Conservation (phyloP, 2,329 filamentous ascomycete species). For the Calonectria henricotiae region DNA sequence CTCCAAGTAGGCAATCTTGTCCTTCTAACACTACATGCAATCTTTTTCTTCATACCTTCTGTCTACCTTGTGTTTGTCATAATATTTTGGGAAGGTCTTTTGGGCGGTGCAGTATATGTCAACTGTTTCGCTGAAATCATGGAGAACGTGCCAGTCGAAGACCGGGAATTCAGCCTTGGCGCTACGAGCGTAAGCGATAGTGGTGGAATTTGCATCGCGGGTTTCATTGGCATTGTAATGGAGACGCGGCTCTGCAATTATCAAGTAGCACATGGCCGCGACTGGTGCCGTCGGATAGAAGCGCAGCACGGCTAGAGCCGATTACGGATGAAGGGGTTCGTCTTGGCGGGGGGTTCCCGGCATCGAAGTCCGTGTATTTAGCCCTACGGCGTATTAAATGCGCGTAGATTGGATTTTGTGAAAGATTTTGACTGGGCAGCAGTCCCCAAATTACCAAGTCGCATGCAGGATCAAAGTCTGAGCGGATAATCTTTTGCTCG, state of each 20-base stretch:
- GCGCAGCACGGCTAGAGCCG: slow-evolving; percentile 47
- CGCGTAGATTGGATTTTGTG: slow-evolving; percentile 1
- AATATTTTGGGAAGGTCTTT: slow-evolving; percentile 93
- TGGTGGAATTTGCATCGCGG: slow-evolving; percentile 90
- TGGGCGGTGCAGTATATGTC: slow-evolving; percentile 94
- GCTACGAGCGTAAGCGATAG: slow-evolving; percentile 95
- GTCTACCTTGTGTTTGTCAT: slow-evolving; percentile 90
- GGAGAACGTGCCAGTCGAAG: slow-evolving; percentile 82
- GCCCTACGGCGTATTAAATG: slow-evolving; percentile 8
- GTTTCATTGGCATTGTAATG: slow-evolving; percentile 85
- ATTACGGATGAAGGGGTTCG: slow-evolving; percentile 1
- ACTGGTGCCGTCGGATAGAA: slow-evolving; percentile 78
- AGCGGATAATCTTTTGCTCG: slow-evolving; percentile 4
- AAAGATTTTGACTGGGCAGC: slow-evolving; percentile 11
- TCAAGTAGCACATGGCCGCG: slow-evolving; percentile 86
- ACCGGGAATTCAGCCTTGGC: slow-evolving; percentile 92
- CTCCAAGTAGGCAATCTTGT: slow-evolving; percentile 86
- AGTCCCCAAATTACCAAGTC: background rate
- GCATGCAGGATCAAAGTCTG: slow-evolving; percentile 4
- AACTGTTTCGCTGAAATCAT: slow-evolving; percentile 97
- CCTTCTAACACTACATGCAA: slow-evolving; percentile 81
- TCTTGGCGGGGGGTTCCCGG: slow-evolving; percentile 12
- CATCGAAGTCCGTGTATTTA: slow-evolving; percentile 8
- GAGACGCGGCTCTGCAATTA: slow-evolving; percentile 88
- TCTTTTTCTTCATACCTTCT: slow-evolving; percentile 86